Conservation (phyloP, 352 stramenopile genomes). For the Pythium plurisporium region DNA sequence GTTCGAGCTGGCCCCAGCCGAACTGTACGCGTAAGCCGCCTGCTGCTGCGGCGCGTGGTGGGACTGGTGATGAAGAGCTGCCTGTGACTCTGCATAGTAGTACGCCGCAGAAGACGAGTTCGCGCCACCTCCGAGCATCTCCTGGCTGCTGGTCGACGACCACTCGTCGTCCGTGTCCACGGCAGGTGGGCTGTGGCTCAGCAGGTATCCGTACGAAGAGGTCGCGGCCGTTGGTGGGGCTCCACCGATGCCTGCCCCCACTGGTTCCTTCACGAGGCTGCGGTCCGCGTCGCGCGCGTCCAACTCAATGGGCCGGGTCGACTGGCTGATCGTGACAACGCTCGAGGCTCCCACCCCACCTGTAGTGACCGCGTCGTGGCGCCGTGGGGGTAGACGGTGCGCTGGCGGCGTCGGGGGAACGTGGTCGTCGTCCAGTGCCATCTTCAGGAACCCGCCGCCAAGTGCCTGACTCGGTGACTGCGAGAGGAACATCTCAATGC, state of each 20-base stretch:
- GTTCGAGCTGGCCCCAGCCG: not conserved
- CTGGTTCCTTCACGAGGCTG: not conserved
- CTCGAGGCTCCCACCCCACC: not conserved
- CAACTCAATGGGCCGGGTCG: conserved; percentile 1
- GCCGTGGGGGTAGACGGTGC: conserved; percentile 9
- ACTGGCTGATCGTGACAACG: conserved; percentile 11
- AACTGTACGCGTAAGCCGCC: conserved; percentile 1
- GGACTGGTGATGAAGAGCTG: not conserved
- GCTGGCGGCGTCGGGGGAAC: not conserved
- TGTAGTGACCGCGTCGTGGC: not conserved
- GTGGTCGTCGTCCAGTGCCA: conserved; percentile 59
- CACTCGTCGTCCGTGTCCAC: conserved; percentile 23
- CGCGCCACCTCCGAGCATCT: conserved; percentile 14
- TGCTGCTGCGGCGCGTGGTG: conserved; percentile 2
- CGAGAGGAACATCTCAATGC: conserved; percentile 86
- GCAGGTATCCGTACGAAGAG: conserved; percentile 4
- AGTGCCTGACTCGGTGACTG: conserved; percentile 76
- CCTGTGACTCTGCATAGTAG: conserved; percentile 14
- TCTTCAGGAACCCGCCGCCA: conserved; percentile 70
- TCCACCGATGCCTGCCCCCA: not conserved
- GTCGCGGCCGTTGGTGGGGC: not conserved
- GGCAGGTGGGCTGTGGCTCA: conserved; percentile 18
- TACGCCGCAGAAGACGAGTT: conserved; percentile 7
- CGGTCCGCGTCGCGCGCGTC: not conserved
- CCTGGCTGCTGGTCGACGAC: conserved; percentile 20